Conservation (phyloP, 2,329 filamentous ascomycete genomes). For the Cryphonectria parasitica region DNA sequence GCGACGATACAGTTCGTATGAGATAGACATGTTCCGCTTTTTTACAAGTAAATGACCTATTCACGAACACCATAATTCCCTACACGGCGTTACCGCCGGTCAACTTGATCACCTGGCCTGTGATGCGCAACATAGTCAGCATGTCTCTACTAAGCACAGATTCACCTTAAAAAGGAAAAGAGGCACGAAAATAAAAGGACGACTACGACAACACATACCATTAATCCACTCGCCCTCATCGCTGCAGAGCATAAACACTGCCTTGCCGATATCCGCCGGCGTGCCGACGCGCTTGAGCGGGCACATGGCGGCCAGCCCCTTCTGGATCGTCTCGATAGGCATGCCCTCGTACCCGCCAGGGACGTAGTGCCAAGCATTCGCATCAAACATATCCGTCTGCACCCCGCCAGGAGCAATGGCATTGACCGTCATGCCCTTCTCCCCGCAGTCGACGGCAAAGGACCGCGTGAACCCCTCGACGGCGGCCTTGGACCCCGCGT, state of each 20-base stretch:
- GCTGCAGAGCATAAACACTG: slow-evolving; percentile 58
- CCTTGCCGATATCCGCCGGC: slow-evolving; percentile 62
- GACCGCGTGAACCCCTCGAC: slow-evolving; percentile 74
- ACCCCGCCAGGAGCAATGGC: slow-evolving; percentile 74
- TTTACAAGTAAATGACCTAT: background rate
- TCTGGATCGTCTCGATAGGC: slow-evolving; percentile 57
- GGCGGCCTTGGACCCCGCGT: slow-evolving; percentile 73
- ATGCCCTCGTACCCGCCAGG: slow-evolving; percentile 58
- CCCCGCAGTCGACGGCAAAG: slow-evolving; percentile 73
- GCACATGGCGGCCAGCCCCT: slow-evolving; percentile 58
- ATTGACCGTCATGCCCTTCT: slow-evolving; percentile 71
- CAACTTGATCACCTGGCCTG: slow-evolving; percentile 46
- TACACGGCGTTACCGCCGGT: slow-evolving; percentile 42
- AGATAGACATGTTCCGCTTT: background rate
- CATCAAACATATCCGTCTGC: slow-evolving; percentile 78
- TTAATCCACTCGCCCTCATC: slow-evolving; percentile 68
- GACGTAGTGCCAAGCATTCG: slow-evolving; percentile 69
- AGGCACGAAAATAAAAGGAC: background rate
- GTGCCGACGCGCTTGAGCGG: slow-evolving; percentile 63
- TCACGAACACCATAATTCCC: background rate
- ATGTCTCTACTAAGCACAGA: background rate
- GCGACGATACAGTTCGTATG: background rate
- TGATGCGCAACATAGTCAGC: slow-evolving; percentile 10
- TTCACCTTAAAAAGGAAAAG: slow-evolving; percentile 12
- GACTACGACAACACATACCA: slow-evolving; percentile 48